phyloP scores from a whole-genome alignment of 208 protist genomes.

The Crithidia thermophila region DNA sequence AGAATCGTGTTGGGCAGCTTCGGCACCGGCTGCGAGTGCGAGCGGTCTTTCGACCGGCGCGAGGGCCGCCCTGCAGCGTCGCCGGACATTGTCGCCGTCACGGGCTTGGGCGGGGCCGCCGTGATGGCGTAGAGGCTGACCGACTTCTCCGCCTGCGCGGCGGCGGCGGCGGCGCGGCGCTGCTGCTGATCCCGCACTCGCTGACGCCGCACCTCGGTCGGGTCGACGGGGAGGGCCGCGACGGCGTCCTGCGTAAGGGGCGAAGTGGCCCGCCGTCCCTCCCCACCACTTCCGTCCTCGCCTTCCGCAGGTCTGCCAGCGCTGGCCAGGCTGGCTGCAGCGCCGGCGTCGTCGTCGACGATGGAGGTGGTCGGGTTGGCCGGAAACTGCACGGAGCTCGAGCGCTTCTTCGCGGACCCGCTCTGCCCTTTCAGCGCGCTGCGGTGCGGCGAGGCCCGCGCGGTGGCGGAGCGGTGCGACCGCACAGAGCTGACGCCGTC shows the following conservation, averaged over 20 bases:
- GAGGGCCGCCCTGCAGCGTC: background rate
- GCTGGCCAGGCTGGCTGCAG: background rate
- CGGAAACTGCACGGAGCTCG: slow-evolving; percentile 69
- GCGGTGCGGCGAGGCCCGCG: slow-evolving; percentile 23
- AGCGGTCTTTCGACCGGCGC: slow-evolving; percentile 36
- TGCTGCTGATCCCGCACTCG: slow-evolving; percentile 31
- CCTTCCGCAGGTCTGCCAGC: too few relatives aligned
- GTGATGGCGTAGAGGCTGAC: slow-evolving; percentile 43
- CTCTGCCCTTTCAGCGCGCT: slow-evolving; percentile 54
- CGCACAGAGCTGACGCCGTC: slow-evolving; percentile 74
- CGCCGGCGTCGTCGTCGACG: slow-evolving; percentile 11
- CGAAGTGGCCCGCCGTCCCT: slow-evolving; percentile 29
- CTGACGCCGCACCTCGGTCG: slow-evolving; percentile 29
- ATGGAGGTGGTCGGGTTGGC: slow-evolving; percentile 30
- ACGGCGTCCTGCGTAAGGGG: slow-evolving; percentile 71
- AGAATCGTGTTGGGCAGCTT: slow-evolving; percentile 40
- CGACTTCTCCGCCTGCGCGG: slow-evolving; percentile 24
- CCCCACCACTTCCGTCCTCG: too few relatives aligned
- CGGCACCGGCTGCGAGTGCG: slow-evolving; percentile 45
- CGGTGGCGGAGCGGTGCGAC: slow-evolving; percentile 39
- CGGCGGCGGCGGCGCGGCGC: slow-evolving; percentile 19
- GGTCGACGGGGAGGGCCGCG: slow-evolving; percentile 54
- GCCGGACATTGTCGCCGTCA: slow-evolving; percentile 8
- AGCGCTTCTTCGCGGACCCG: slow-evolving; percentile 40
- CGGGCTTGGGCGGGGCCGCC: slow-evolving; percentile 19